phyloP scores from a whole-genome alignment of 129 eudicot species.

The Flaveria bidentis region DNA sequence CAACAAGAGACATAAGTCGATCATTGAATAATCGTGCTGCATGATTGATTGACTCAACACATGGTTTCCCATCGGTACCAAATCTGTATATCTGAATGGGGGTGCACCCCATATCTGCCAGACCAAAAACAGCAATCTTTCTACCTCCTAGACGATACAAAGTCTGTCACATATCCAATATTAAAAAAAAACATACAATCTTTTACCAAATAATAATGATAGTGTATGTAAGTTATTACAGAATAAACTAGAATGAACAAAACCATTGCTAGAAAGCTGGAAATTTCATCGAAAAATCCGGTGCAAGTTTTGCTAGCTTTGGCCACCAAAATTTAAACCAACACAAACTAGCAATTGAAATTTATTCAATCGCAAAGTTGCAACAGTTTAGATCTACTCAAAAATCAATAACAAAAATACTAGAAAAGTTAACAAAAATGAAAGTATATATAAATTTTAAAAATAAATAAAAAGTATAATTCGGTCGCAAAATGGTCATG shows the following conservation, averaged over 20 bases:
- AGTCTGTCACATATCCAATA: conserved; percentile 20
- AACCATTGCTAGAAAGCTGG: background rate
- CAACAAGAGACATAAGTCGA: conserved; percentile 44
- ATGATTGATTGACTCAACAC: conserved; percentile 28
- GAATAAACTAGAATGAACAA: background rate
- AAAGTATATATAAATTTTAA: too few species aligned
- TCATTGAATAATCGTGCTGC: conserved; percentile 40
- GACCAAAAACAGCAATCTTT: conserved; percentile 46
- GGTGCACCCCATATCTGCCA: conserved; percentile 44
- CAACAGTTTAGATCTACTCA: too few species aligned
- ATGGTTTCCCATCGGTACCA: conserved; percentile 20
- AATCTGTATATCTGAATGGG: conserved; percentile 23
- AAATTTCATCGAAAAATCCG: too few species aligned
- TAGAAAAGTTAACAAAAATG: too few species aligned
- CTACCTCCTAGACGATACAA: conserved; percentile 48
- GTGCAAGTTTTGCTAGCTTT: too few species aligned
- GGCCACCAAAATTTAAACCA: too few species aligned
- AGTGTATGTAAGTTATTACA: background rate
- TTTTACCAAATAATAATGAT: background rate
- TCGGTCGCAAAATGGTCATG: too few species aligned
- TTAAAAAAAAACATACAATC: background rate
- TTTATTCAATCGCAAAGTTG: too few species aligned
- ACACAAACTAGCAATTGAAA: too few species aligned
- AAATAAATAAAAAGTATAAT: too few species aligned
- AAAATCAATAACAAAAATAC: too few species aligned